phyloP scores from a whole-genome alignment of 768 basidiomycete genomes.

The Termitomyces sp. region DNA sequence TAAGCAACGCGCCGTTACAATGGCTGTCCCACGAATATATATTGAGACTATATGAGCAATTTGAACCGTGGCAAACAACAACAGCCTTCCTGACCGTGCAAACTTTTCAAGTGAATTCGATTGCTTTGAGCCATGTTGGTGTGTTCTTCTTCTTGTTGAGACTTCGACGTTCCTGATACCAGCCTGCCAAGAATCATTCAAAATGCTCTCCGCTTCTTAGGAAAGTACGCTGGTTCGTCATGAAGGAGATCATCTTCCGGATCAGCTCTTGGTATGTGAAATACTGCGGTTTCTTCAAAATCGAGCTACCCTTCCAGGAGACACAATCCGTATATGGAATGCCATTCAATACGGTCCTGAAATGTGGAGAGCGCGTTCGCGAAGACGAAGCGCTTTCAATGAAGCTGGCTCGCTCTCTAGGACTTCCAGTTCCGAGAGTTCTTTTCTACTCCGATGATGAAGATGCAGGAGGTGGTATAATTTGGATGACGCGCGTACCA shows the following conservation, averaged over 20 bases:
- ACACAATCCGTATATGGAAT: neutral
- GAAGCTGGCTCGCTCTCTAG: slow-evolving; percentile 4
- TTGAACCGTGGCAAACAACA: too few species aligned
- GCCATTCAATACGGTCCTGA: slow-evolving; percentile 8
- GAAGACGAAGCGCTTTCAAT: slow-evolving; percentile 10
- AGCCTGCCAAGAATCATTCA: neutral
- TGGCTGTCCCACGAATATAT: too few species aligned
- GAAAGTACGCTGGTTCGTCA: neutral
- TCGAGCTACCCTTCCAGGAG: neutral
- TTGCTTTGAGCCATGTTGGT: neutral
- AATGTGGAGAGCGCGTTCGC: neutral
- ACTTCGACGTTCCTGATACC: neutral
- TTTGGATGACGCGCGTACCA: slow-evolving; percentile 10
- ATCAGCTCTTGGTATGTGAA: neutral
- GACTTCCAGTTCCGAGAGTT: slow-evolving; percentile 9
- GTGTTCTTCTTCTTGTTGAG: neutral
- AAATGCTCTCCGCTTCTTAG: neutral
- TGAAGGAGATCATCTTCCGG: neutral
- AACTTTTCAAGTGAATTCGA: neutral
- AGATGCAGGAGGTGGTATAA: neutral
- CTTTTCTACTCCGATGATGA: neutral
- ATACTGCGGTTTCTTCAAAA: neutral
- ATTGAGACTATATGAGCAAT: too few species aligned
- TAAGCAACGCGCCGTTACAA: too few species aligned
- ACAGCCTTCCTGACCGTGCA: too few species aligned